These are phyloP conservation scores for Glebionis coronaria DNA, from an alignment of 129 eudicot genomes.

Conservation along the genomic window DNA sequence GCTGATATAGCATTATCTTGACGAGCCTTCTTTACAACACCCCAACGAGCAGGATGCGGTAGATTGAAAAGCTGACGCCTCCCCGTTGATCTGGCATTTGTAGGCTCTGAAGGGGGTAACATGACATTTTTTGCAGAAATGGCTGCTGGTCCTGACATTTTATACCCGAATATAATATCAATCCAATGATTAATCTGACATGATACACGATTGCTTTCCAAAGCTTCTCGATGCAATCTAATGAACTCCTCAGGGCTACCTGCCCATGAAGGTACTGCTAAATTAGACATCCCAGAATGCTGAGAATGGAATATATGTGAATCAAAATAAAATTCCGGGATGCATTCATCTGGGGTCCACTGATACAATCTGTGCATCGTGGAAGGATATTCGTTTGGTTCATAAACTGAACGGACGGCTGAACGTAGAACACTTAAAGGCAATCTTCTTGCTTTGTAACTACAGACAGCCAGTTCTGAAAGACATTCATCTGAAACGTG, in stretches of 20 bases:
- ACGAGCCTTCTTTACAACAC: constrained; percentile 26
- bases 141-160: constrained; percentile 94
- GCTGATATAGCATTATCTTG: no score
- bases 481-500: constrained; percentile 98
- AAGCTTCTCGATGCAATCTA: constrained; percentile 75
- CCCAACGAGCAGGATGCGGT: constrained; percentile 85
- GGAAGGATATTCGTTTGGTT: constrained; percentile 97
- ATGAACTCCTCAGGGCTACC: constrained; percentile 79
- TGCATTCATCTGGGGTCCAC: constrained; percentile 99
- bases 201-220: constrained; percentile 82
- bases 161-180: constrained; percentile 90
- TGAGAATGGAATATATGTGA: constrained; percentile 67
- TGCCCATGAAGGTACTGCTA: constrained; percentile 93
- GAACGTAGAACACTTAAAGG: constrained; percentile 79
- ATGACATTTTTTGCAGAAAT: constrained; percentile 88
- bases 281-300: constrained; percentile 84
- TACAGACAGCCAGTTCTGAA: constrained; percentile 97
- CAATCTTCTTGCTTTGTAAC: constrained; percentile 95
- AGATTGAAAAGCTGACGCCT: constrained; percentile 85
- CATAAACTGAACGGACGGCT: constrained; percentile 97
- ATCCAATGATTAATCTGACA: constrained; percentile 84
- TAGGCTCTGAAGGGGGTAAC: constrained; percentile 72
- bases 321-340: constrained; percentile 91
- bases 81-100: constrained; percentile 59
- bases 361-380: constrained; percentile 93